Evolutionary conservation across 2,329 filamentous ascomycete genomes (phyloP).

Genomic region (Aspergillus melleus): DNA sequence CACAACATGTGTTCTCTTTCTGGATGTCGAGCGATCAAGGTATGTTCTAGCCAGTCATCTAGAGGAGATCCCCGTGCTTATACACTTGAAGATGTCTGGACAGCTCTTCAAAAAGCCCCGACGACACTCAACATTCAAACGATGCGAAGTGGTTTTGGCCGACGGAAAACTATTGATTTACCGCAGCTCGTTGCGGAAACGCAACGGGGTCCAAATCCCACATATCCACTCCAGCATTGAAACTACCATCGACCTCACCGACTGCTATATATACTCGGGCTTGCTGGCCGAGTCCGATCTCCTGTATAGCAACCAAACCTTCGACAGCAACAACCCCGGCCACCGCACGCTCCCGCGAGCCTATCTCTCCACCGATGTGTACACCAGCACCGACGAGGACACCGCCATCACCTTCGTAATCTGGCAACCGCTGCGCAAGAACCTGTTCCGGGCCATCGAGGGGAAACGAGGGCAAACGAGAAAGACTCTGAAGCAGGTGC

Average conservation of each 20-base stretch:
- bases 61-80: not conserved
- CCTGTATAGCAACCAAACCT: conserved; percentile 64
- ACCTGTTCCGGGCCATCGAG: conserved; percentile 53
- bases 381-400: conserved; percentile 64
- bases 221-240: conserved; percentile 65
- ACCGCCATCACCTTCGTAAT: conserved; percentile 68
- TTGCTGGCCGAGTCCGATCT: conserved; percentile 63
- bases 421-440: conserved; percentile 61
- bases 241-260: conserved; percentile 57
- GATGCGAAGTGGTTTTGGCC: conserved; percentile 61
- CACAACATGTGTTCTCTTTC: conserved; percentile 69
- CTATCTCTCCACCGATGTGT: conserved; percentile 58
- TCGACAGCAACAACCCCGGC: conserved; percentile 62
- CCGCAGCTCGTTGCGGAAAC: conserved; percentile 57
- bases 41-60: conserved; percentile 19
- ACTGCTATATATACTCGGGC: conserved; percentile 67
- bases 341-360: conserved; percentile 60
- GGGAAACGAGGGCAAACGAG: conserved; percentile 41
- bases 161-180: conserved; percentile 64
- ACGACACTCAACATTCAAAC: conserved; percentile 61
- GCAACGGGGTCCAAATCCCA: conserved; percentile 55
- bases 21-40: conserved; percentile 60
- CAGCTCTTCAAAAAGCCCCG: conserved; percentile 64
- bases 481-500: conserved; percentile 57
- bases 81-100: conserved; percentile 53